phyloP scores from a whole-genome alignment of 2,329 filamentous ascomycete genomes.

The Sclerotinia subarctica region DNA sequence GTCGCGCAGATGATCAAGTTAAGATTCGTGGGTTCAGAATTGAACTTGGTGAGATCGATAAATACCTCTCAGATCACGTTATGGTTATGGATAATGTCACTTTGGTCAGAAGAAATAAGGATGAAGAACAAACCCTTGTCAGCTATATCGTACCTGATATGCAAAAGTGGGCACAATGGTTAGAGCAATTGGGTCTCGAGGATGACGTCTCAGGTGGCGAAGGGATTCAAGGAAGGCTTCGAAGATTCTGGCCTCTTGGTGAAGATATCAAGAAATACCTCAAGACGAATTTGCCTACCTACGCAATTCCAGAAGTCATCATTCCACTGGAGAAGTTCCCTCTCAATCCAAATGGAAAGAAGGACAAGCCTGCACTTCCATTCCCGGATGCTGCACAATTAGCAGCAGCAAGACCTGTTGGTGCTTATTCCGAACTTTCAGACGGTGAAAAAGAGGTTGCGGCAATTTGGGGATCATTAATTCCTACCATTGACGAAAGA shows the following conservation, averaged over 20 bases:
- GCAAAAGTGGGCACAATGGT: constrained; percentile 68
- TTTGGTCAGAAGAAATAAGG: constrained; percentile 75
- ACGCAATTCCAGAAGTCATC: constrained; percentile 72
- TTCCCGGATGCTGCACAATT: constrained; percentile 74
- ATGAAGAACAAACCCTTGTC: constrained; percentile 82
- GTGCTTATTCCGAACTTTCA: constrained; percentile 44
- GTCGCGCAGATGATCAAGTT: constrained; percentile 82
- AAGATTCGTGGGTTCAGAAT: constrained; percentile 97
- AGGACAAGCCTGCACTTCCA: constrained; percentile 74
- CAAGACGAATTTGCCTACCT: constrained; percentile 67
- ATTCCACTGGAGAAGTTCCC: constrained; percentile 71
- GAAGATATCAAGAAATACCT: constrained; percentile 61
- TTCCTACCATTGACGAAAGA: constrained; percentile 63
- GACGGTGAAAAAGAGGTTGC: constrained; percentile 67
- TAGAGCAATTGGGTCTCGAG: constrained; percentile 55
- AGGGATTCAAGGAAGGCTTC: constrained; percentile 39
- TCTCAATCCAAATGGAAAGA: constrained; percentile 82
- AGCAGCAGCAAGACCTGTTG: constrained; percentile 51
- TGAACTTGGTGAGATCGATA: constrained; percentile 91
- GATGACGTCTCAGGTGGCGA: constrained; percentile 43
- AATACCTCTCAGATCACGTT: constrained; percentile 69
- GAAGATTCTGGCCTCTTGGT: constrained; percentile 46
- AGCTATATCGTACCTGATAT: constrained; percentile 87
- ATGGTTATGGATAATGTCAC: constrained; percentile 83
- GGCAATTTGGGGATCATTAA: constrained; percentile 68